Conservation (phyloP, 1,284 basidiomycete genomes). For the Boletellus dicymbophilus region DNA sequence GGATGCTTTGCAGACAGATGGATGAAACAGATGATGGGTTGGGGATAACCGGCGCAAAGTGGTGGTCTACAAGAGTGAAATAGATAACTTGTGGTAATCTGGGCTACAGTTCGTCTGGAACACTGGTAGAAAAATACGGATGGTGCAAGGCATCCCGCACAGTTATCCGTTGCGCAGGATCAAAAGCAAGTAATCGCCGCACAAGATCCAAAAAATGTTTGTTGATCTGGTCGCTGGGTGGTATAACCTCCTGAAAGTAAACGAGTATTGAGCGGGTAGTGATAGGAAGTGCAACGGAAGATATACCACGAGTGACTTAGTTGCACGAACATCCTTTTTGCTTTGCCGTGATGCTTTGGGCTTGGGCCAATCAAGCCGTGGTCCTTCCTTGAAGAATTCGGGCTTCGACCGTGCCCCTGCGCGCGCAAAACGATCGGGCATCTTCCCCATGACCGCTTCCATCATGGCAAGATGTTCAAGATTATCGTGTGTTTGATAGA, state of each 20-base stretch:
- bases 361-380: slow-evolving; percentile 91
- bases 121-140: slow-evolving; percentile 75
- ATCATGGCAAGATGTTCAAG: slow-evolving; percentile 99
- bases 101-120: slow-evolving; percentile 57
- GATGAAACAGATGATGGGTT: slow-evolving; percentile 22
- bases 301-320: slow-evolving; percentile 76
- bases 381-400: slow-evolving; percentile 89
- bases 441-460: slow-evolving; percentile 98
- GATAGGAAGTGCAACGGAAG: slow-evolving; percentile 2
- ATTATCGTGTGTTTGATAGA: slow-evolving; percentile 99
- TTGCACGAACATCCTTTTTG: slow-evolving; percentile 91
- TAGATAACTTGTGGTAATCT: slow-evolving; percentile 37
- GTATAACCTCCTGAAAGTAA: slow-evolving; percentile 76
- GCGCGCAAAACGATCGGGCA: slow-evolving; percentile 84
- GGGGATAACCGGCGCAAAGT: slow-evolving; percentile 24
- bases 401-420: slow-evolving; percentile 76
- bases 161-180: slow-evolving; percentile 84
- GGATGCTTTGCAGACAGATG: slow-evolving; percentile 26
- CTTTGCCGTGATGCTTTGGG: slow-evolving; percentile 86
- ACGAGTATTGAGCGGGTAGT: slow-evolving; percentile 13
- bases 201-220: slow-evolving; percentile 87
- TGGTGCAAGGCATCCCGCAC: slow-evolving; percentile 88
- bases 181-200: slow-evolving; percentile 86
- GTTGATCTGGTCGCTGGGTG: slow-evolving; percentile 69
- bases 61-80: slow-evolving; percentile 36